Evolutionary conservation across 1,284 basidiomycete genomes (phyloP).

Genomic region (Golubevia pallescens): DNA sequence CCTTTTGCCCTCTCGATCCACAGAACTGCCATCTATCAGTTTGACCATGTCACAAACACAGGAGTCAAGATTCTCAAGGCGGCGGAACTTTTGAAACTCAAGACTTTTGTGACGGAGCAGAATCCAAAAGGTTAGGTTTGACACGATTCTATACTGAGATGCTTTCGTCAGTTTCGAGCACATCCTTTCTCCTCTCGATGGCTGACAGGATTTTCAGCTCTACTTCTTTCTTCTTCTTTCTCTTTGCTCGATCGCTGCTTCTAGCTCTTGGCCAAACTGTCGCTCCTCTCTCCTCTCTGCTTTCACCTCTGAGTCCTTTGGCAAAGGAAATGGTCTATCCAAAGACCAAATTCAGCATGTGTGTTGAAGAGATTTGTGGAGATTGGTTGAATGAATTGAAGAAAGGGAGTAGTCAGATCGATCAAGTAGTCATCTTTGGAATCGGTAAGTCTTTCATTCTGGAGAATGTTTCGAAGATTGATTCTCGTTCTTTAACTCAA

Average conservation of each 20-base stretch:
- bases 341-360: conserved; percentile 52
- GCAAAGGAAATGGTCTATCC: conserved; percentile 22
- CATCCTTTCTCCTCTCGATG: not conserved
- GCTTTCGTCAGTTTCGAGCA: not conserved
- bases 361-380: conserved; percentile 22
- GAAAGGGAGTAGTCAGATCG: conserved; percentile 13
- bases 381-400: conserved; percentile 35
- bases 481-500: not conserved
- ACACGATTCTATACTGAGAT: not conserved
- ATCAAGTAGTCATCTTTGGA: conserved; percentile 48
- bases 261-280: conserved; percentile 42
- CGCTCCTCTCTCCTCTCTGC: conserved; percentile 19
- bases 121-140: conserved; percentile 34
- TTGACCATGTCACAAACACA: conserved; percentile 33
- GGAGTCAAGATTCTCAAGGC: conserved; percentile 43
- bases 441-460: conserved; percentile 18
- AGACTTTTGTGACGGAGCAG: conserved; percentile 50
- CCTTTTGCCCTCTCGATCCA: too few species aligned
- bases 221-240: not conserved
- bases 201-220: too few species aligned
- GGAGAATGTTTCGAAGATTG: not conserved
- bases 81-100: conserved; percentile 35
- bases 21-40: conserved; percentile 41
- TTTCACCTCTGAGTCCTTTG: conserved; percentile 23
- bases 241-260: not conserved